phyloP scores from a whole-genome alignment of 306 rosid species.

The Dalbergia cochinchinensis region DNA sequence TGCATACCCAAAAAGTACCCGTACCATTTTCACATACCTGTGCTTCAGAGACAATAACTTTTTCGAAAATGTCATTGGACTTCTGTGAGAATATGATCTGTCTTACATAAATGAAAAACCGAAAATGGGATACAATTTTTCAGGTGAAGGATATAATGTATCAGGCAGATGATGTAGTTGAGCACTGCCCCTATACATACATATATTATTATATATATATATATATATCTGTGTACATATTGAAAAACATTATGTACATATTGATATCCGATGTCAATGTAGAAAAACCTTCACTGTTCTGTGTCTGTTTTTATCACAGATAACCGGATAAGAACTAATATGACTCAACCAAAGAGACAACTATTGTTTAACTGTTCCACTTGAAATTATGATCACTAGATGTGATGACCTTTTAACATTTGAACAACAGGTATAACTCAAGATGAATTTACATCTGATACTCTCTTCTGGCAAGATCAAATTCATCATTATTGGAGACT shows the following conservation, averaged over 20 bases:
- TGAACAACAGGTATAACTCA: conserved; percentile 64
- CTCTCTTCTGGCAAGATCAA: conserved; percentile 80
- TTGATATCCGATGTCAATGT: conserved; percentile 8
- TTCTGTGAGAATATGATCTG: background rate
- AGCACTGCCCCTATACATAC: background rate
- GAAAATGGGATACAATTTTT: background rate
- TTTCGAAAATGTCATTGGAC: too few species aligned
- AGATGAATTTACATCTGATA: conserved; percentile 69
- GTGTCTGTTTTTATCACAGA: conserved; percentile 1
- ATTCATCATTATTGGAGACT: conserved; percentile 74
- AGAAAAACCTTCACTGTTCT: background rate
- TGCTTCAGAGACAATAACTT: too few species aligned
- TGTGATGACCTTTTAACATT: conserved; percentile 38
- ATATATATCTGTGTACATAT: conserved; percentile 14
- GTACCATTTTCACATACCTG: too few species aligned
- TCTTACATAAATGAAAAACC: background rate
- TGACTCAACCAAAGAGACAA: conserved; percentile 2
- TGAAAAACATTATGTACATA: conserved; percentile 7
- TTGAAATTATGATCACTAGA: conserved; percentile 5
- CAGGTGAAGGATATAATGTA: conserved; percentile 2
- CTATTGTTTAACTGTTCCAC: background rate
- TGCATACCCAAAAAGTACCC: too few species aligned
- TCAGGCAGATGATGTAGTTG: conserved; percentile 10
- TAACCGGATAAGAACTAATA: background rate
- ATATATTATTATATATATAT: background rate